phyloP scores from a whole-genome alignment of 139 green algal species.

The Closterium sp. region DNA sequence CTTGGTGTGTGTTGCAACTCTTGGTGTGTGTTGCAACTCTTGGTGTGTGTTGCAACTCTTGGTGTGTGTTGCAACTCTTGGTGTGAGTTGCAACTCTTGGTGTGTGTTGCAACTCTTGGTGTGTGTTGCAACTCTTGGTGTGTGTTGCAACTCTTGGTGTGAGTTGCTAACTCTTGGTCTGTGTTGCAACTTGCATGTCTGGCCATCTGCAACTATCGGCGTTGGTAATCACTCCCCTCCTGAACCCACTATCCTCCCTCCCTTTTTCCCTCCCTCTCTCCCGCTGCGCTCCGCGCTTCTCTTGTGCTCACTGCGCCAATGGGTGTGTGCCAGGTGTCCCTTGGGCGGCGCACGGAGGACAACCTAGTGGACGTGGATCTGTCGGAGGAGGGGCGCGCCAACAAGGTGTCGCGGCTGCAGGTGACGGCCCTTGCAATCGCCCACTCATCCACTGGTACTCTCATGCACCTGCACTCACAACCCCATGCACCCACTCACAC shows the following conservation, averaged over 20 bases:
- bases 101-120: no score
- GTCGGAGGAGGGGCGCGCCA: slow-evolving; percentile 20
- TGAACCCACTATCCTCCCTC: not conserved
- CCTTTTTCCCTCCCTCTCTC: not conserved
- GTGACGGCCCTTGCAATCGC: slow-evolving; percentile 1
- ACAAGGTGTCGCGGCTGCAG: slow-evolving; percentile 44
- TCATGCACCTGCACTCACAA: not conserved
- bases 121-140: no score
- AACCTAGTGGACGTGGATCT: slow-evolving; percentile 41
- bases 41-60: no score
- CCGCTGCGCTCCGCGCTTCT: not conserved
- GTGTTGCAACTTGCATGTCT: no score
- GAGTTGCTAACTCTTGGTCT: no score
- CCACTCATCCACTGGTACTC: not conserved
- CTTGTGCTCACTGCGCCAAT: no score
- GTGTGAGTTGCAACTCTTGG: no score
- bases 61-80: no score
- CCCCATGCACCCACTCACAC: not conserved
- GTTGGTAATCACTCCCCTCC: not conserved
- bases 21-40: no score
- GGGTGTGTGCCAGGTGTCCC: slow-evolving; percentile 35
- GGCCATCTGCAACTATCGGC: no score
- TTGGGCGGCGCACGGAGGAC: slow-evolving; percentile 41
- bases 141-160: no score
- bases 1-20: no score